Base-by-base conservation (phyloP, 2,329 filamentous ascomycete species). In the Cordyceps cateniannulata region DNA sequence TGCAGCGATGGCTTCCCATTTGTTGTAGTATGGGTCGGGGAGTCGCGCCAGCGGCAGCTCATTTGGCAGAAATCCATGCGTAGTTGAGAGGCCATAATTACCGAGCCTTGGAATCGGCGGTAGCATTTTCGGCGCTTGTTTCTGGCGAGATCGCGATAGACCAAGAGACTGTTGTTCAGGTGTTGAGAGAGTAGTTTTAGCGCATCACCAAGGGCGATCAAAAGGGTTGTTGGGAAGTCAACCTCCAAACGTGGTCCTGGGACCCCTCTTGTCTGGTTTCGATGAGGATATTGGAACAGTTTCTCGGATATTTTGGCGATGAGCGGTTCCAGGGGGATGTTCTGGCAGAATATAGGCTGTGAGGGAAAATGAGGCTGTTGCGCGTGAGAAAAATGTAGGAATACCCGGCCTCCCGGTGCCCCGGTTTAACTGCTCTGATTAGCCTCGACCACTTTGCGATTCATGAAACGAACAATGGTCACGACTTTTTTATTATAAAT, bases 11-110 rank as follows among this genome's bases (percentile, higher is more conserved):
- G 88, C 85, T 76, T 99, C 95, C 95, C 95, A 99, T 71, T 91
- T 91, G 73, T 90, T 87, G 76, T 98, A 99, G 79, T 97, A 98
- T 3, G 89, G 84, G 70, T 97, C 90, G 10, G 92, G 89, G 16
- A 99, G 85, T 60, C 85, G 79, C 63, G 90, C 86, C 64, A 98
- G 80, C 47, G 95, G 95, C 40, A 89, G 77, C 65, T 91, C 86
- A 64, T 89, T 81, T 2, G 95, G 92, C 59, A 99, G 84, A 77
- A 99, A 99, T 69, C 95, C 95, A 76, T 91, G 85, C 61, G 85
- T 80, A 63, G 84, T 78, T 66, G 89, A 90, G 73, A 92, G 85
- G 75, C 89, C 90, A 77, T 96, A 96, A 74, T 96, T 88, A 72
- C 85, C 81, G 62, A 90, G 81, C 51, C 75, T 70, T 27, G 86